Conservation (phyloP, 1,139 yeast species). For the Hemisphaericaspora lyxosophila region DNA sequence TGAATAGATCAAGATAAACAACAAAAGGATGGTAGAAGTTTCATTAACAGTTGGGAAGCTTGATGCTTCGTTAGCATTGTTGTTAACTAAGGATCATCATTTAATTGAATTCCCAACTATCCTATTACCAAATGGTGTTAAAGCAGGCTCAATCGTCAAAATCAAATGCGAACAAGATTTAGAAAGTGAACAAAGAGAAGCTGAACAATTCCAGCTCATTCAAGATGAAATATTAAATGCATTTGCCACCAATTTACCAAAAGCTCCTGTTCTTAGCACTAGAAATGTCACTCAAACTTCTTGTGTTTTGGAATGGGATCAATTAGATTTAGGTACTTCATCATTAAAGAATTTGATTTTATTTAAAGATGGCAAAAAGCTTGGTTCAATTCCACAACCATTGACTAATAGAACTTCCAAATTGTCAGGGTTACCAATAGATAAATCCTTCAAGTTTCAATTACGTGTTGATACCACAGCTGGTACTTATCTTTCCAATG, state of each 20-base stretch:
- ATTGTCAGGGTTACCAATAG: slow-evolving; percentile 87
- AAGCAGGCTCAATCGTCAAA: slow-evolving; percentile 91
- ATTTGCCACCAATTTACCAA: slow-evolving; percentile 76
- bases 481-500: slow-evolving; percentile 73
- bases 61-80: slow-evolving; percentile 89
- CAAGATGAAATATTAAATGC: slow-evolving; percentile 73
- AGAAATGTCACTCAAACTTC: slow-evolving; percentile 91
- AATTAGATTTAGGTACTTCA: slow-evolving; percentile 80
- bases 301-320: slow-evolving; percentile 93
- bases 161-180: slow-evolving; percentile 80
- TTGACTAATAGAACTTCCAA: slow-evolving; percentile 78
- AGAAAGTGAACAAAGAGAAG: slow-evolving; percentile 65
- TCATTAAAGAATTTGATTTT: slow-evolving; percentile 72
- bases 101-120: slow-evolving; percentile 95
- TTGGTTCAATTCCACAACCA: slow-evolving; percentile 87
- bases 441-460: slow-evolving; percentile 77
- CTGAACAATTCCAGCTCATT: slow-evolving; percentile 54
- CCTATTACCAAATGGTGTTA: slow-evolving; percentile 83
- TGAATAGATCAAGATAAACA: background rate
- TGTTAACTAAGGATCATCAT: slow-evolving; percentile 90
- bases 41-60: slow-evolving; percentile 93
- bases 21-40: slow-evolving; percentile 68
- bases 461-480: slow-evolving; percentile 85
- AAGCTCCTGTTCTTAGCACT: slow-evolving; percentile 66
- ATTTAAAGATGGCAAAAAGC: slow-evolving; percentile 74